Evolutionary conservation across 345 rosid genomes (phyloP), one percentile per base, ranked within the genome.

Genomic region (Streptanthus diversifolius): DNA sequence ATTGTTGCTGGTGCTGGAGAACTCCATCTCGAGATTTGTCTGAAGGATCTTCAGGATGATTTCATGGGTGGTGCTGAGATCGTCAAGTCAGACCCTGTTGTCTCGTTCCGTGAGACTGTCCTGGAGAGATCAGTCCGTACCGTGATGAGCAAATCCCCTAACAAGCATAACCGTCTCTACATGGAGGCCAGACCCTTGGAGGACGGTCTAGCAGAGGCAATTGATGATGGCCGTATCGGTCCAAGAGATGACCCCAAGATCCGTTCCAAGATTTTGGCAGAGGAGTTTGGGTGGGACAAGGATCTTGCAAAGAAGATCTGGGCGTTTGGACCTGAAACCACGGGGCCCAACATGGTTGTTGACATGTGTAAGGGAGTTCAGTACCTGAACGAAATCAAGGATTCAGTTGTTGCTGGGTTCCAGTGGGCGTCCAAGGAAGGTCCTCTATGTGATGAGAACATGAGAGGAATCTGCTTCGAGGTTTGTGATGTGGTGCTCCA

Each of bases 341-440:
- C 90, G 0, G 96, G 96, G 0, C 93, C 96, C 9, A 90, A 90
- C 85, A 84, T 88, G 93, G 93, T 86, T 0, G 90, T 88, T 1
- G 93, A 88, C 71, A 86, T 90, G 96, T 90, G 96, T 72, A 90
- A 90, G 84, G 96, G 96, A 77, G 96, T 90, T 3, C 96, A 90
- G 67, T 90, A 90, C 81, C 76, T 90, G 1, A 90, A 90, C 33
- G 96, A 90, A 84, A 90, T 90, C 22, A 90, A 90, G 84, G 96
- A 90, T 25, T 90, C 96, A 17, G 91, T 90, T 32, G 93, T 90
- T 18, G 93, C 93, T 61, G 96, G 96, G 14, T 90, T 88, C 86
- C 96, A 88, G 76, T 88, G 93, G 96, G 96, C 96, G 4, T 90
- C 96, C 6, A 86, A 88, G 77, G 93, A 88, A 81, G 93, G 96